A percentile compares a stretch with the other conserved stretches of the same genome.
Evolutionary conservation across 192 early-diverging fungal genomes (phyloP).

Genomic region (Chytriomyces confervae): DNA sequence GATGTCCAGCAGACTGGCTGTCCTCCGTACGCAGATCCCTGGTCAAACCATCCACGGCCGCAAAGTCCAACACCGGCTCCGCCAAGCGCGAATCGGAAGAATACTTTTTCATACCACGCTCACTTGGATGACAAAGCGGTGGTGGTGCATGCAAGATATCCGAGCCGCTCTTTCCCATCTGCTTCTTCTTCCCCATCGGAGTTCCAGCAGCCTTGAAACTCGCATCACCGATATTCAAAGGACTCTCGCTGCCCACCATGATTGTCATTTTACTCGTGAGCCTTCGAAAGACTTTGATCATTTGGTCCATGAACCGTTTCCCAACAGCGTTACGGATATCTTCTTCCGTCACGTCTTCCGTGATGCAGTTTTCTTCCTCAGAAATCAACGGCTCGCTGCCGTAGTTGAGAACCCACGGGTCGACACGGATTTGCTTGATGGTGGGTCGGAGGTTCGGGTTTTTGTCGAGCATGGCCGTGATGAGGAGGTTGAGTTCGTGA

Average conservation of each 20-base stretch:
- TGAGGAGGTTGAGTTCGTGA: constrained; percentile 37
- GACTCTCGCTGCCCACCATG: not conserved
- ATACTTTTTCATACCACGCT: not conserved
- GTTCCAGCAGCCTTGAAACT: not conserved
- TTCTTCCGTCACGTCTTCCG: constrained; percentile 56
- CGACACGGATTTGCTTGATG: constrained; percentile 44
- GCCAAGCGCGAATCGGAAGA: not conserved
- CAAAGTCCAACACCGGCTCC: not conserved
- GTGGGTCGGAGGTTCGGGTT: constrained; percentile 46
- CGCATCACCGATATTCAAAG: not conserved
- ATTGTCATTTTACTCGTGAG: not conserved
- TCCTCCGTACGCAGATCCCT: no score
- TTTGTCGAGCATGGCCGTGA: constrained; percentile 54
- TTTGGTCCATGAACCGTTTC: not conserved
- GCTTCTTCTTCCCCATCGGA: not conserved
- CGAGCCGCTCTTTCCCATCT: not conserved
- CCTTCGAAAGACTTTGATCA: not conserved
- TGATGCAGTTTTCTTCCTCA: constrained; percentile 55
- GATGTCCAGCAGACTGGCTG: no score
- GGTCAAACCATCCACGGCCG: not conserved
- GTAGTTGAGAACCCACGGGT: constrained; percentile 53
- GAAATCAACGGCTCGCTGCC: constrained; percentile 46
- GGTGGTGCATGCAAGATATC: not conserved
- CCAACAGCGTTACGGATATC: constrained; percentile 57
- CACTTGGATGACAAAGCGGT: not conserved